phyloP scores from a whole-genome alignment of 306 rosid species.

The Luffa acutangula region DNA sequence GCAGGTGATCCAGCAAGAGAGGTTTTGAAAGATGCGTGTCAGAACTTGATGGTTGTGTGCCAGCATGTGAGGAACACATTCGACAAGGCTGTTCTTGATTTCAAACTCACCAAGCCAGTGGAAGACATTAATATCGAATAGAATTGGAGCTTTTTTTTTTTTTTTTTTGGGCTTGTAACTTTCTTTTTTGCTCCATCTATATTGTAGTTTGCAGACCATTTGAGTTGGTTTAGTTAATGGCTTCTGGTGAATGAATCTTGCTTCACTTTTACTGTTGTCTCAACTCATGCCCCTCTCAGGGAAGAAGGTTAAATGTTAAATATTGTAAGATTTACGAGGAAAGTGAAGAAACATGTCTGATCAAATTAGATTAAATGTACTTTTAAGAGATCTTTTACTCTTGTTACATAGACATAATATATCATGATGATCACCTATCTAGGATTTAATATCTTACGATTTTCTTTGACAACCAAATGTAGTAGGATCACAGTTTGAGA shows the following conservation, averaged over 20 bases:
- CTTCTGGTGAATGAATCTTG: not conserved
- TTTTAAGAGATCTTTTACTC: too few relatives aligned
- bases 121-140: conserved; percentile 21
- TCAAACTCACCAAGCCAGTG: conserved; percentile 22
- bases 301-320: not conserved
- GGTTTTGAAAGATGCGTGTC: conserved; percentile 60
- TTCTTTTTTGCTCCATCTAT: not conserved
- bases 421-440: too few relatives aligned
- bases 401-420: too few relatives aligned
- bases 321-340: not conserved
- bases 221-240: not conserved
- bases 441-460: too few relatives aligned
- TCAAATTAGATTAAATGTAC: too few relatives aligned
- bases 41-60: conserved; percentile 62
- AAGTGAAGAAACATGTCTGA: not conserved
- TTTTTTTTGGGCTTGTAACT: not conserved
- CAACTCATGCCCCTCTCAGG: not conserved
- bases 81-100: conserved; percentile 51
- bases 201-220: not conserved
- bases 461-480: too few relatives aligned
- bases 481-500: too few relatives aligned
- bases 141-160: not conserved
- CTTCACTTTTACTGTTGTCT: not conserved
- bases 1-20: conserved; percentile 66
- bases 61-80: conserved; percentile 61